Evolutionary conservation across 208 protist genomes (phyloP).

Genomic region (Endotrypanum monterogeii): DNA sequence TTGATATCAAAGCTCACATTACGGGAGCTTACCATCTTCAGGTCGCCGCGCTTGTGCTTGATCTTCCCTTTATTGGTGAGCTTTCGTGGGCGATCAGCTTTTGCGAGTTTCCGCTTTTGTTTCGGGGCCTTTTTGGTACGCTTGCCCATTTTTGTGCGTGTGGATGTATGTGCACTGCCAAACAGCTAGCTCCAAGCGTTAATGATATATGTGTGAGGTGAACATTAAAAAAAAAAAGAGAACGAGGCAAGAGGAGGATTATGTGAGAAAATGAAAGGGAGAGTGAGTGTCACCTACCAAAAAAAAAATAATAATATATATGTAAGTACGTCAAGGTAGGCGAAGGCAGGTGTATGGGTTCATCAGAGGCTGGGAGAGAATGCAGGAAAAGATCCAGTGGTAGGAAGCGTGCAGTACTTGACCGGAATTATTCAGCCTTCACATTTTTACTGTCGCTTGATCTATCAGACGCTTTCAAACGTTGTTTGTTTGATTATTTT

Average conservation of each 20-base stretch:
- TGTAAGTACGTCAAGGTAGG: too few species aligned
- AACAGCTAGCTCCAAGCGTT: not conserved
- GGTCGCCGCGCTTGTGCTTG: slow-evolving; percentile 82
- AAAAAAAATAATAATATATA: too few species aligned
- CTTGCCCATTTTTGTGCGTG: slow-evolving; percentile 73
- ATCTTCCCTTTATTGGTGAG: slow-evolving; percentile 85
- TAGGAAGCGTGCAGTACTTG: too few species aligned
- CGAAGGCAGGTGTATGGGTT: too few species aligned
- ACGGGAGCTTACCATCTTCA: slow-evolving; percentile 73
- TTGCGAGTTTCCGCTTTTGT: slow-evolving; percentile 81
- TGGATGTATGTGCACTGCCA: not conserved
- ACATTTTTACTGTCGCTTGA: too few species aligned
- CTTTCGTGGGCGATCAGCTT: slow-evolving; percentile 75
- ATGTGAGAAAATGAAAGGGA: slow-evolving; percentile 1
- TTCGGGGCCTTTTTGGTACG: slow-evolving; percentile 78
- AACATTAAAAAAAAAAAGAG: not conserved
- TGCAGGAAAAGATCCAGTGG: too few species aligned
- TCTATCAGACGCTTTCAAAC: too few species aligned
- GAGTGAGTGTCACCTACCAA: not conserved
- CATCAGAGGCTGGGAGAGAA: too few species aligned
- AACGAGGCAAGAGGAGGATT: slow-evolving; percentile 6
- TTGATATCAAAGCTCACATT: slow-evolving; percentile 85
- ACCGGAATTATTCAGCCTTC: too few species aligned
- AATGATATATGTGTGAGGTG: too few species aligned
- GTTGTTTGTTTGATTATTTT: too few species aligned